These are phyloP conservation scores for Desmodesmus armatus DNA, from an alignment of 139 green algal species.

Conservation along the genomic window DNA sequence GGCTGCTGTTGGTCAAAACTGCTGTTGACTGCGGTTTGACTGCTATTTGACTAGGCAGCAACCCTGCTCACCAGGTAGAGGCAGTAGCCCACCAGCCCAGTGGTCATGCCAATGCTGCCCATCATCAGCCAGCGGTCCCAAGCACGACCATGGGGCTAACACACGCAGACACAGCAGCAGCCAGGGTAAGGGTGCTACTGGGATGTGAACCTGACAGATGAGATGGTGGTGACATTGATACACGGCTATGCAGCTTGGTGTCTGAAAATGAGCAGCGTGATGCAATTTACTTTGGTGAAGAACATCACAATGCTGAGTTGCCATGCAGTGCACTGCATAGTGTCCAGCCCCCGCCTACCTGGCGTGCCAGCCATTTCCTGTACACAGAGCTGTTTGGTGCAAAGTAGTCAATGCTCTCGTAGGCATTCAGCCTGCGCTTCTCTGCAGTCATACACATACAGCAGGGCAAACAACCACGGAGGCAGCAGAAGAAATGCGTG, in stretches of 20 bases:
- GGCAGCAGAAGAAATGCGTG: background rate
- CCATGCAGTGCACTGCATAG: too few species aligned
- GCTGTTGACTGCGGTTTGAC: background rate
- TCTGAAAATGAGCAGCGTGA: too few species aligned
- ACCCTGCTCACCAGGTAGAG: slow-evolving; percentile 71
- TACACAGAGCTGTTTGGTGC: slow-evolving; percentile 85
- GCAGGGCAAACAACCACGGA: background rate
- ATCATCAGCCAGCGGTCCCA: slow-evolving; percentile 94
- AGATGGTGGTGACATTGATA: too few species aligned
- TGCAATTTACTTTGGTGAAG: too few species aligned
- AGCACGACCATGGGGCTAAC: slow-evolving; percentile 65
- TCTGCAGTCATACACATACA: slow-evolving; percentile 64
- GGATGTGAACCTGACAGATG: background rate
- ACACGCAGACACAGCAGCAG: background rate
- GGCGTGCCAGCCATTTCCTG: slow-evolving; percentile 77
- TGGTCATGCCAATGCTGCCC: slow-evolving; percentile 80
- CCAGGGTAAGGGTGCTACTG: too few species aligned
- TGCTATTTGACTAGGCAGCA: too few species aligned
- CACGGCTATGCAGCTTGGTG: too few species aligned
- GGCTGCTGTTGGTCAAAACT: background rate
- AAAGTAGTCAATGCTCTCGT: slow-evolving; percentile 93
- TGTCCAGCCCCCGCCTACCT: slow-evolving; percentile 56
- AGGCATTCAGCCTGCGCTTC: slow-evolving; percentile 67
- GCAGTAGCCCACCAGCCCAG: slow-evolving; percentile 77
- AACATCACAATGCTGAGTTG: too few species aligned